These are phyloP conservation scores for Fusarium paranaense DNA, from an alignment of 2,329 filamentous ascomycete genomes.

Conservation along the genomic window DNA sequence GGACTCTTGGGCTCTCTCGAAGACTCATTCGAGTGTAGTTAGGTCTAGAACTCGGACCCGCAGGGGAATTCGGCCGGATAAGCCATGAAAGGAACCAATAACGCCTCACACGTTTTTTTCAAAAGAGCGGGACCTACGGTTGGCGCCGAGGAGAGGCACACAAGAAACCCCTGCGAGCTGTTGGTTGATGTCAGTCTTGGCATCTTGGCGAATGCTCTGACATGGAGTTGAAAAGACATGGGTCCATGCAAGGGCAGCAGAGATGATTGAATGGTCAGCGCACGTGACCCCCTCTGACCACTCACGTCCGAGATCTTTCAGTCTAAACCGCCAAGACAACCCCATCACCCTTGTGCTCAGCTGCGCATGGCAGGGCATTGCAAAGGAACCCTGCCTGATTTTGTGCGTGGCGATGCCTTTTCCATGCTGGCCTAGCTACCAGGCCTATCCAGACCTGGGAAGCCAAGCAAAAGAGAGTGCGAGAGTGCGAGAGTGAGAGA, in stretches of 20 bases:
- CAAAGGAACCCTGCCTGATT: neutral
- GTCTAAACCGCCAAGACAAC: neutral
- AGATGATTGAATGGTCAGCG: neutral
- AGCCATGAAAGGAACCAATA: slow-evolving; percentile 23
- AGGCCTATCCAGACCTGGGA: neutral
- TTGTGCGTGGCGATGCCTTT: neutral
- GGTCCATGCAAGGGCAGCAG: neutral
- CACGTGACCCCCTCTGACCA: neutral
- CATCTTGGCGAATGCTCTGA: neutral
- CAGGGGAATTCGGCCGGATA: slow-evolving; percentile 14
- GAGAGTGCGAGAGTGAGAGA: neutral
- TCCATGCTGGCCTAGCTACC: neutral
- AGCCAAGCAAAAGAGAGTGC: neutral
- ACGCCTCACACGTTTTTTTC: neutral
- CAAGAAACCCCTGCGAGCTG: neutral
- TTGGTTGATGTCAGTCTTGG: slow-evolving; percentile 1
- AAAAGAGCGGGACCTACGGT: neutral
- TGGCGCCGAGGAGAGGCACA: neutral
- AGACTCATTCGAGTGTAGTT: neutral
- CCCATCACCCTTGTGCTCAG: neutral
- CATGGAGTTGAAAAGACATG: neutral
- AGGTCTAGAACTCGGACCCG: slow-evolving; percentile 11
- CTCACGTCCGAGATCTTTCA: neutral
- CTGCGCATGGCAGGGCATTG: neutral
- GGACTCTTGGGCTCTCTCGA: neutral